Evolutionary conservation across 345 rosid species (phyloP).

Genomic region (Fremontodendron californicum): DNA sequence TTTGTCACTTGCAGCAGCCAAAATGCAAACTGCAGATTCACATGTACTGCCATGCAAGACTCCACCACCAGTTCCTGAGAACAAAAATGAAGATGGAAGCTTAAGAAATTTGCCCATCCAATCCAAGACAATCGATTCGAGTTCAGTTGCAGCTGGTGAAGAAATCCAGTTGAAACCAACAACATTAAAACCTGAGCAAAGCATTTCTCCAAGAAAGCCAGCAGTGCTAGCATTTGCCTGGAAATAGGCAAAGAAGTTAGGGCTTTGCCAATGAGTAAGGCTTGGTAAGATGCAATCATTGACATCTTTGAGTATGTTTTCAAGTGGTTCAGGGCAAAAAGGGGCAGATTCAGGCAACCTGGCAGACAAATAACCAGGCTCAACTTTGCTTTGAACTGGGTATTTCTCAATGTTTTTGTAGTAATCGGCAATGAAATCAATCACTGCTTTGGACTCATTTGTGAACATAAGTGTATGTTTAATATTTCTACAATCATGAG

Average conservation of each 20-base stretch:
- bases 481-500: too few species aligned
- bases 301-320: slow-evolving; percentile 10
- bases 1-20: slow-evolving; percentile 6
- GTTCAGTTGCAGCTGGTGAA: slow-evolving; percentile 30
- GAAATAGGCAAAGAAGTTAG: slow-evolving; percentile 28
- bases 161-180: slow-evolving; percentile 32
- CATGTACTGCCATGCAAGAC: slow-evolving; percentile 15
- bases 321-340: slow-evolving; percentile 11
- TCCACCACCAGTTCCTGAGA: slow-evolving; percentile 7
- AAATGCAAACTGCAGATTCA: background rate
- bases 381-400: slow-evolving; percentile 30
- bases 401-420: slow-evolving; percentile 25
- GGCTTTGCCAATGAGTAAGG: slow-evolving; percentile 38
- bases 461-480: too few species aligned
- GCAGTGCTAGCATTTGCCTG: slow-evolving; percentile 30
- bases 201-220: slow-evolving; percentile 33
- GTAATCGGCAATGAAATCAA: slow-evolving; percentile 26
- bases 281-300: slow-evolving; percentile 19
- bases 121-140: slow-evolving; percentile 28
- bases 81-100: slow-evolving; percentile 16
- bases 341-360: slow-evolving; percentile 18
- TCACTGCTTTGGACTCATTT: slow-evolving; percentile 22
- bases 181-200: slow-evolving; percentile 21
- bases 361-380: slow-evolving; percentile 22
- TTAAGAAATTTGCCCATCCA: slow-evolving; percentile 27